Conservation (phyloP, 2,329 filamentous ascomycete species). For the Thielaviopsis euricoi region DNA sequence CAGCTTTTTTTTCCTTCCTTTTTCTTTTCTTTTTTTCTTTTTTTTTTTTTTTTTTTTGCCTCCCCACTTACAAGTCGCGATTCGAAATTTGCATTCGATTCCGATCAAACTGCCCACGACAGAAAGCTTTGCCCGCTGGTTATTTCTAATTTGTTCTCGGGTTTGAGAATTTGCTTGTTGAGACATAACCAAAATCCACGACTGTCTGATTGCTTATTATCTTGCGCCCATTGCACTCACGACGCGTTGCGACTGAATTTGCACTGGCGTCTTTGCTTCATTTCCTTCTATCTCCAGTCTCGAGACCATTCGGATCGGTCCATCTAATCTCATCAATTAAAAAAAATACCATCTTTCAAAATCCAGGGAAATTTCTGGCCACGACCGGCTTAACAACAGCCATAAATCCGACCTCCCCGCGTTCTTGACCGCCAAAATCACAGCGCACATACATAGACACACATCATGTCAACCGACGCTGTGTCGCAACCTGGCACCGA, state of each 20-base stretch:
- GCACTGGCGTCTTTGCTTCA: neutral
- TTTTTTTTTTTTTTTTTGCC: neutral
- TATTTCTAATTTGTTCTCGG: neutral
- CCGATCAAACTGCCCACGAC: neutral
- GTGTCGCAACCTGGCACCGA: constrained; percentile 15
- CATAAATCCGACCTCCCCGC: neutral
- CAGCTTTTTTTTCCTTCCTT: neutral
- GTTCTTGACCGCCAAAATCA: neutral
- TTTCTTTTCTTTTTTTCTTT: neutral
- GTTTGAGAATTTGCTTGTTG: neutral
- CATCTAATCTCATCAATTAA: neutral
- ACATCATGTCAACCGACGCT: constrained; percentile 11
- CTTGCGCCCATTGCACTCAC: neutral
- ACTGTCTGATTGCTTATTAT: neutral
- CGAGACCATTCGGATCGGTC: neutral
- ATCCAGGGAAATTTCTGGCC: too few relatives aligned
- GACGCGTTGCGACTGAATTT: neutral
- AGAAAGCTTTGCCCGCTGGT: neutral
- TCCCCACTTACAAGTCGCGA: neutral
- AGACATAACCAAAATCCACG: neutral
- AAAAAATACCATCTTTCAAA: too few relatives aligned
- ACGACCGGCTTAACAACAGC: neutral
- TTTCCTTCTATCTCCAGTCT: neutral
- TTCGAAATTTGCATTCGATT: neutral
- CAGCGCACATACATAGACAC: too few relatives aligned